Evolutionary conservation across 2,329 filamentous ascomycete species (phyloP), one percentile per base, ranked within the genome.

Genomic region (Fusarium goolgardi): DNA sequence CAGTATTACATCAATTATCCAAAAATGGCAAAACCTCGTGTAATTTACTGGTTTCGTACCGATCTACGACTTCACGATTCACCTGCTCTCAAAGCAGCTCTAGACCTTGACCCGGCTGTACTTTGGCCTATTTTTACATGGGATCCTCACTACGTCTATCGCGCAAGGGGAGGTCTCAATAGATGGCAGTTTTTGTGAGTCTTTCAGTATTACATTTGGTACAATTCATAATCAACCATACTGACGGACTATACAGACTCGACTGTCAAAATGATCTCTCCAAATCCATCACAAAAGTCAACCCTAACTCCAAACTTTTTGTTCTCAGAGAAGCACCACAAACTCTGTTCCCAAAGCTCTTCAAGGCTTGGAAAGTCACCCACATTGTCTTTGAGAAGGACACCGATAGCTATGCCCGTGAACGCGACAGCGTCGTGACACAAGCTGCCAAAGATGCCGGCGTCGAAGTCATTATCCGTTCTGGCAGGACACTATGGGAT

Each of bases 381-480:
- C 91, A 94, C 77, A 78, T 94, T 7, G 91, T 93, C 0, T 94
- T 93, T 71, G 91, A 94, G 75, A 91, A 90, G 72, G 91, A 94
- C 71, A 92, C 90, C 0, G 91, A 94, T 79, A 83, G 89, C 1
- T 94, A 94, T 78, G 90, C 83, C 6, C 83, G 86, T 18, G 84
- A 88, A 40, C 80, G 91, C 50, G 91, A 94, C 76, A 82, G 81
- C 2, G 78, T 81, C 20, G 84, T 94, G 13, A 78, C 83, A 34
- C 77, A 82, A 18, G 78, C 89, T n/a, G 91, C 91, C 6, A 80
- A 84, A 67, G 79, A 86, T 45, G 88, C 89, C 1, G 91, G 90
- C 2, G 88, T 94, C 2, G 75, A 91, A 71, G 89, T 94, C 21
- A 80, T 94, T n/a, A 78, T 85, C 13, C 84, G 81, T 50, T 83